Base-by-base conservation (phyloP, 2,329 filamentous ascomycete genomes). In the Botrytis deweyae region DNA sequence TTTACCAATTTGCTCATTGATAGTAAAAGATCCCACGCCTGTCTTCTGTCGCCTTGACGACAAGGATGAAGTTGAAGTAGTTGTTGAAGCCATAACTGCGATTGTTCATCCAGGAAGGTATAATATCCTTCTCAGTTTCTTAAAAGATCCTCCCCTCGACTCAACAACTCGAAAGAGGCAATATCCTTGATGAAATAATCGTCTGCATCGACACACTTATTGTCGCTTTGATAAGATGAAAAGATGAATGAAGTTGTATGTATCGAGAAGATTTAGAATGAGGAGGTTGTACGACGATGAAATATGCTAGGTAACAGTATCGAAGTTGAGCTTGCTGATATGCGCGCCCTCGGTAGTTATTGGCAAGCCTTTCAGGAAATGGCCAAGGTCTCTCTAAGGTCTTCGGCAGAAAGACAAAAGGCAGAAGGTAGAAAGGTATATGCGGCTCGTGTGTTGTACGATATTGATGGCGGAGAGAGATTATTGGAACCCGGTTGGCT, bases 1-100 rank as follows among this genome's bases (percentile, higher is more conserved):
- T 85, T 96, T 96, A 76, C 96, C 96, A 82, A 98, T 98, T 85
- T 98, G 93, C 78, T 92, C 91, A 79, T 94, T 89, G 80, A 95
- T 91, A 79, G 89, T 88, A 83, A 97, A 98, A 20, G 77, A 77
- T 80, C 92, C 90, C 78, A 94, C 93, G 79, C 96, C 82, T 79
- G 82, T 78, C 79, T 81, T 83, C 77, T 80, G 77, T 67, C 83
- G 82, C 72, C 82, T 80, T 69, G 81, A 82, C 70, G 82, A 82
- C 74, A 58, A 58, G 52, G 52, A 58, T 29, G 78, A 82, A 70
- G 80, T 83, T 78, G 83, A 81, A 78, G 81, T 79, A 75, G 82
- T 81, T 76, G 83, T 81, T 80, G 85, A 84, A 78, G 82, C 80
- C 82, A 84, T 82, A 72, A 73, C 77, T 73, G 75, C 72, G 73